These are phyloP conservation scores for Akanthomyces muscarius DNA, from an alignment of 2,329 filamentous ascomycete genomes.

Conservation along the genomic window DNA sequence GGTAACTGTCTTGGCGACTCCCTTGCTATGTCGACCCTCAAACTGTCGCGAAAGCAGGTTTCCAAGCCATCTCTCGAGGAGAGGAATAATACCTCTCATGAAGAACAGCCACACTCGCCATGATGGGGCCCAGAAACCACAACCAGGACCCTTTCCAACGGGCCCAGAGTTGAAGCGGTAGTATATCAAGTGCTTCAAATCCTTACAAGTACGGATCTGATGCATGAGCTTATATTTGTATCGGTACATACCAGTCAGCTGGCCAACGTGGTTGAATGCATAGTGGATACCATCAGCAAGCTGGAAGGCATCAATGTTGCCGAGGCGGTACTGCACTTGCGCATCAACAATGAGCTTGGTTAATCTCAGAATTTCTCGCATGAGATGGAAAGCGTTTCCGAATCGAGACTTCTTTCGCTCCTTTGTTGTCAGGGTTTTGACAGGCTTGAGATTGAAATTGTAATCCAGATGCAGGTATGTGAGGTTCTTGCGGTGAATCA, in stretches of 20 bases:
- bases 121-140: conserved; percentile 97
- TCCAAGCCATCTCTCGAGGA: conserved; percentile 94
- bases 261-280: conserved; percentile 97
- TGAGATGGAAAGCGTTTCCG: conserved; percentile 97
- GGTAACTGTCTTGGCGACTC: conserved; percentile 96
- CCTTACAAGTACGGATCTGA: conserved; percentile 97
- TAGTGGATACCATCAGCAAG: conserved; percentile 98
- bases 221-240: conserved; percentile 99
- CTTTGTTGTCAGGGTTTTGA: conserved; percentile 97
- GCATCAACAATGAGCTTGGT: conserved; percentile 98
- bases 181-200: conserved; percentile 98
- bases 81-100: conserved; percentile 95
- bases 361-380: conserved; percentile 93
- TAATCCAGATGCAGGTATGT: conserved; percentile 98
- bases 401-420: conserved; percentile 99
- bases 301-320: conserved; percentile 98
- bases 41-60: conserved; percentile 97
- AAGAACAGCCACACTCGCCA: conserved; percentile 99
- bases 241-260: conserved; percentile 97
- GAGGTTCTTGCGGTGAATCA: conserved; percentile 97
- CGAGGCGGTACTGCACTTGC: conserved; percentile 94
- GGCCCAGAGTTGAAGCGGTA: conserved; percentile 97
- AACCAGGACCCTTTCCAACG: conserved; percentile 95
- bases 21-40: conserved; percentile 96
- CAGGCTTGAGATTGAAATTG: conserved; percentile 98